Evolutionary conservation across 2,329 filamentous ascomycete species (phyloP), one percentile per base, ranked within the genome.

Genomic region (Alternaria panax): DNA sequence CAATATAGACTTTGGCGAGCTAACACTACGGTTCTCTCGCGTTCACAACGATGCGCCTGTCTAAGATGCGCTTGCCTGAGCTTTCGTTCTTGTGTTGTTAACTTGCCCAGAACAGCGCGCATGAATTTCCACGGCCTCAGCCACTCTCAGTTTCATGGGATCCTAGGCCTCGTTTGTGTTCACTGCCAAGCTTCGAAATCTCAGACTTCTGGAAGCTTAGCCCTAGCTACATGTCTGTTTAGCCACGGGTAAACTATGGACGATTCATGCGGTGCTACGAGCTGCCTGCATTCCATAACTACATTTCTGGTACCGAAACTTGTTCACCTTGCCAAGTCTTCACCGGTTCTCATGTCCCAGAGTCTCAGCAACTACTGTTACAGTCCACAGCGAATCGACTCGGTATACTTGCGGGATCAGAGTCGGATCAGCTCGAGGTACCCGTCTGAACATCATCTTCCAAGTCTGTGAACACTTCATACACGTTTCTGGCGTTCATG

Each of bases 181-280:
- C 45, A 41, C 40, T 45, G 69, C 70, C 68, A 75, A 74, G 72
- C 68, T 66, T 67, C 62, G 12, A 41, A 56, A 59, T 48, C 53
- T 54, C 56, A 59, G 59, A 64, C 63, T 43, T 57, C 52, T 41
- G 57, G 60, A 67, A 68, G 64, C 69, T 71, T 71, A 66, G 59
- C 59, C 46, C 46, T 45, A 42, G 50, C 47, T 57, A 60, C 46
- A 48, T 36, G 46, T 42, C 18, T 25, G 30, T 53, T 53, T 36
- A 24, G 11, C 38, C 51, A 32, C 28, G 18, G 27, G 40, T 25
- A 48, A 48, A 34, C 45, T 48, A 24, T 48, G 45, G 20, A 25
- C 45, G 30, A 36, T 25, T 48, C 45, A 34, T 48, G 45, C 45
- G 8, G 20, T 6, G 24, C 14, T 48, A 28, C 18, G 45, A 7